phyloP scores from a whole-genome alignment of 352 stramenopile species.

The Phytophthora nicotianae region DNA sequence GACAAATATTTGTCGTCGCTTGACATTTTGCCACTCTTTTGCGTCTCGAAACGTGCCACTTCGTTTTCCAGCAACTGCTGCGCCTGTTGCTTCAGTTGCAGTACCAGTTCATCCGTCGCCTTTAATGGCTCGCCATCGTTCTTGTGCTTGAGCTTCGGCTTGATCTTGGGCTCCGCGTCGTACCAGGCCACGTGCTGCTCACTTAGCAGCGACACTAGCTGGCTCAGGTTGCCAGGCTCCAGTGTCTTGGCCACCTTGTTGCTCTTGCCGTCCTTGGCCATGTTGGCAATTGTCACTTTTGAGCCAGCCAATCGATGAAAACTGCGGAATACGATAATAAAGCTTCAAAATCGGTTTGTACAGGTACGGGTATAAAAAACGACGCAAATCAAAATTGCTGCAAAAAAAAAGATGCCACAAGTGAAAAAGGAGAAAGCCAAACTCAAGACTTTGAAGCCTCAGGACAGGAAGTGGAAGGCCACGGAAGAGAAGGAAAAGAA shows the following conservation, averaged over 20 bases:
- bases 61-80: conserved; percentile 66
- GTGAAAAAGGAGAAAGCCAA: conserved; percentile 21
- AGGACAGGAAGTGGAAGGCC: conserved; percentile 32
- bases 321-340: conserved; percentile 4
- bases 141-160: conserved; percentile 31
- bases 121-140: conserved; percentile 15
- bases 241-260: not conserved
- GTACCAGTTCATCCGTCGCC: conserved; percentile 44
- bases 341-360: conserved; percentile 4
- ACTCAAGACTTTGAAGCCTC: conserved; percentile 11
- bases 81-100: conserved; percentile 62
- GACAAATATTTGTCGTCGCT: conserved; percentile 88
- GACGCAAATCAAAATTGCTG: conserved; percentile 4
- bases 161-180: conserved; percentile 36
- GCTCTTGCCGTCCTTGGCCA: conserved; percentile 21
- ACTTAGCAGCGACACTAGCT: conserved; percentile 36
- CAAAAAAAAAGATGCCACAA: not conserved
- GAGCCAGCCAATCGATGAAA: conserved; percentile 26
- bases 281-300: conserved; percentile 18
- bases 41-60: conserved; percentile 60
- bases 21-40: conserved; percentile 73
- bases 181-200: conserved; percentile 49
- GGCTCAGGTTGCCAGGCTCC: conserved; percentile 25
- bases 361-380: conserved; percentile 10
- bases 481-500: conserved; percentile 25